Evolutionary conservation across 169 alveolate genomes (phyloP).

Genomic region (Plasmodium inui): DNA sequence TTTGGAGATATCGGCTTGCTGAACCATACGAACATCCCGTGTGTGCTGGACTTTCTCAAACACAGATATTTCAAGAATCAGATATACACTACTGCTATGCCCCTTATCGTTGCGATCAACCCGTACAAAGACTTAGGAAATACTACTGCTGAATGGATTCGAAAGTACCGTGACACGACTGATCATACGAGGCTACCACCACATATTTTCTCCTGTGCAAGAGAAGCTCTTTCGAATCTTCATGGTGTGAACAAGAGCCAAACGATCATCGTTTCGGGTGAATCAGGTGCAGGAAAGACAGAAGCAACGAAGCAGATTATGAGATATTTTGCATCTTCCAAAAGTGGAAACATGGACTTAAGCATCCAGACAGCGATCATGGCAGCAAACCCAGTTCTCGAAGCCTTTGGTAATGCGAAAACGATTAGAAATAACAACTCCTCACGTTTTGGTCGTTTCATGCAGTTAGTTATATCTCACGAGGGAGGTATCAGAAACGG

Average conservation of each 20-base stretch:
- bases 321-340: conserved; percentile 91
- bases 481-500: conserved; percentile 93
- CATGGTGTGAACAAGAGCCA: conserved; percentile 90
- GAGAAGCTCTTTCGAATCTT: conserved; percentile 91
- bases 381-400: conserved; percentile 97
- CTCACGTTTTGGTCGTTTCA: conserved; percentile 98
- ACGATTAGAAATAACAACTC: conserved; percentile 98
- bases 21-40: conserved; percentile 90
- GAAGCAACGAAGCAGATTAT: conserved; percentile 96
- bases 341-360: conserved; percentile 82
- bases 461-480: conserved; percentile 91
- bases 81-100: conserved; percentile 93
- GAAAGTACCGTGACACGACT: conserved; percentile 86
- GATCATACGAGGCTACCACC: conserved; percentile 87
- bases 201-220: conserved; percentile 91
- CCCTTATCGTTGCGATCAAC: conserved; percentile 92
- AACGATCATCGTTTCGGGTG: conserved; percentile 97
- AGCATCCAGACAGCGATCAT: conserved; percentile 91
- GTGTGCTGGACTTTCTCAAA: conserved; percentile 89
- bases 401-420: conserved; percentile 99
- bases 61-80: conserved; percentile 90
- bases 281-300: conserved; percentile 99
- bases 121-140: conserved; percentile 93
- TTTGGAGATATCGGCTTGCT: conserved; percentile 92
- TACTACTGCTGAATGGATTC: conserved; percentile 88